These are phyloP conservation scores for Paramecium sexaurelia DNA, from an alignment of 73 alveolate species.

Conservation along the genomic window DNA sequence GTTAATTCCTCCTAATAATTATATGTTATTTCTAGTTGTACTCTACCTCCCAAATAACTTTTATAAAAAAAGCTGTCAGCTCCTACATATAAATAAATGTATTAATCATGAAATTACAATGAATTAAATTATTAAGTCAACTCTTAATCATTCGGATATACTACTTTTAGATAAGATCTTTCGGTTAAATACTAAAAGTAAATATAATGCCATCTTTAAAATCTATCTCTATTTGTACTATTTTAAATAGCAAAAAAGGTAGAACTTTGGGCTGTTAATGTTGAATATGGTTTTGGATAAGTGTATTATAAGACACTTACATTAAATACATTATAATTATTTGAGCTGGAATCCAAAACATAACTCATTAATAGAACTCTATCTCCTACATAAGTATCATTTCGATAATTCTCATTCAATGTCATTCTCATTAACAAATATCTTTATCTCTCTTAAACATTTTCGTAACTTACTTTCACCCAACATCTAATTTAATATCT, in stretches of 20 bases:
- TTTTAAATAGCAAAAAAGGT: neutral
- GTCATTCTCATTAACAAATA: neutral
- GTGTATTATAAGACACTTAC: neutral
- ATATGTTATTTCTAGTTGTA: neutral
- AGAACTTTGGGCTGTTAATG: neutral
- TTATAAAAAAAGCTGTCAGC: neutral
- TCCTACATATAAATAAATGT: neutral
- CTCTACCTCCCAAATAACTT: neutral
- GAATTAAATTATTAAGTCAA: neutral
- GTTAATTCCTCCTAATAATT: neutral
- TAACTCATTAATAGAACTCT: neutral
- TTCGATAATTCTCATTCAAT: neutral
- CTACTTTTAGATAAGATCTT: neutral
- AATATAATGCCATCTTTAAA: neutral
- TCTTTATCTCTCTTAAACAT: neutral
- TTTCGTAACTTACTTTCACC: neutral
- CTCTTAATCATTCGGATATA: neutral
- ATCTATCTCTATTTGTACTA: neutral
- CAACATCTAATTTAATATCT: neutral
- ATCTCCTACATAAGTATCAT: neutral
- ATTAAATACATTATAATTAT: neutral
- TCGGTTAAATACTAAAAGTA: neutral
- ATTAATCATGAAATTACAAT: neutral
- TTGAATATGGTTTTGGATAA: neutral
- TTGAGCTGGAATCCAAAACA: neutral